phyloP scores from a whole-genome alignment of 495 filamentous ascomycete species.

The Hyaloscypha finlandica region DNA sequence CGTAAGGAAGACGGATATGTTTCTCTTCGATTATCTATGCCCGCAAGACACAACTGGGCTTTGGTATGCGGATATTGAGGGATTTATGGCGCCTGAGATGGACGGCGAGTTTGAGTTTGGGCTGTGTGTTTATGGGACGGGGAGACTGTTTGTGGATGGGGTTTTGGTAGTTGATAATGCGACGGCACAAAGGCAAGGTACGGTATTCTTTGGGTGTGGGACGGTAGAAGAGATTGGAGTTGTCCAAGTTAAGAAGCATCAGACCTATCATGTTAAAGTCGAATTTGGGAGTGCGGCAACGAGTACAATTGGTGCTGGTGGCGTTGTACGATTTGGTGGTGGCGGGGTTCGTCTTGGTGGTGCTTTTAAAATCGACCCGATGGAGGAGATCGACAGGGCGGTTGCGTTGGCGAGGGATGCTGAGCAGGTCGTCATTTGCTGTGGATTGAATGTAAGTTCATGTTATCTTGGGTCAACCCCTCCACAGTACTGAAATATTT shows the following conservation, averaged over 20 bases:
- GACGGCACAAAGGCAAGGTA: slow-evolving; percentile 57
- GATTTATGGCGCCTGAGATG: slow-evolving; percentile 56
- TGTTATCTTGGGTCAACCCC: too few relatives aligned
- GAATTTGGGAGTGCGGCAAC: slow-evolving; percentile 66
- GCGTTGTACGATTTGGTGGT: slow-evolving; percentile 52
- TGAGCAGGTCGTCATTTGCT: slow-evolving; percentile 67
- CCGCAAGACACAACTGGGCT: slow-evolving; percentile 52
- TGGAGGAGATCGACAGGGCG: slow-evolving; percentile 60
- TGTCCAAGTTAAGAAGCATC: slow-evolving; percentile 55
- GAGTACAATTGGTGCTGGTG: slow-evolving; percentile 53
- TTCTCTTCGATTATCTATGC: slow-evolving; percentile 64
- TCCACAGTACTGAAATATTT: neutral
- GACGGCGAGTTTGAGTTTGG: slow-evolving; percentile 53
- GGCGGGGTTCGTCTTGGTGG: slow-evolving; percentile 66
- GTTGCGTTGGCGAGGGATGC: slow-evolving; percentile 59
- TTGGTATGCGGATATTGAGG: slow-evolving; percentile 64
- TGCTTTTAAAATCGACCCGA: slow-evolving; percentile 52
- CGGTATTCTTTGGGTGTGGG: slow-evolving; percentile 59
- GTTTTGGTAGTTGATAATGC: slow-evolving; percentile 67
- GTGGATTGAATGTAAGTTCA: slow-evolving; percentile 55
- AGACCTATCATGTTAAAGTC: slow-evolving; percentile 59
- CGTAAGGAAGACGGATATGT: slow-evolving; percentile 51
- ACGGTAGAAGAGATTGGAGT: slow-evolving; percentile 60
- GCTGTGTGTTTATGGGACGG: slow-evolving; percentile 66
- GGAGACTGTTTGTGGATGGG: slow-evolving; percentile 64